Base-by-base conservation (phyloP, 2,329 filamentous ascomycete genomes). In the Xylariales sp. region DNA sequence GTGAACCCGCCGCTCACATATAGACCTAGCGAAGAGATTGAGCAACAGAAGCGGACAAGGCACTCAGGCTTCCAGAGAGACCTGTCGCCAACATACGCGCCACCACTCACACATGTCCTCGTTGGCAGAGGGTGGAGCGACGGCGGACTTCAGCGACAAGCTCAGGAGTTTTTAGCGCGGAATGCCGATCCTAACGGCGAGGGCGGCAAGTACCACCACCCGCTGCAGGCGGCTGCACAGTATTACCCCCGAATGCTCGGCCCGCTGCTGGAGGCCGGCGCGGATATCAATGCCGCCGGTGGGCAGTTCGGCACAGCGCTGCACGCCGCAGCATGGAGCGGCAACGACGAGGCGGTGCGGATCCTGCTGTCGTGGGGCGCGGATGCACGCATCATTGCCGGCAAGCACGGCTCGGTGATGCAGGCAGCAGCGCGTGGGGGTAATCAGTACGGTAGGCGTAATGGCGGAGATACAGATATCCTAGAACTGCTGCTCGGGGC, bases 281-380 rank as follows among this genome's bases (percentile, higher is more conserved):
- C 30, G 6, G 30, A 33, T 33, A 10, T 33, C 6, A 17, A 54
- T 20, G 33, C 34, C 10, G 15, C 35, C 10, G 48, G 56, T 20
- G 46, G 47, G 6, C 7, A 39, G 15, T 45, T 46, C 37, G 50
- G 42, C 7, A 47, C 31, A 16, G 47, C 49, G n/a, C 38, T 57
- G 11, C 44, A 52, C 17, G 42, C 41, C 8, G 49, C 50, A 8
- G 33, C 49, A 5, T 29, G 18, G n/a, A 24, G 33, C 8, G 44
- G 45, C 11, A 31, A 40, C 13, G 17, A 38, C 18, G 41, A 40
- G 17, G 25, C 48, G 16, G 44, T 48, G 4, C 30, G 43, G 23
- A 27, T 40, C 20, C 40, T 48, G 11, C 33, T 48, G n/a, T 33
- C 39, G 17, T 20, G 41, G 20, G 43, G 48, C 16, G 46, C 50